phyloP scores from a whole-genome alignment of 805 yeast species.

The Saccharomycopsis oosterbeekiorum region DNA sequence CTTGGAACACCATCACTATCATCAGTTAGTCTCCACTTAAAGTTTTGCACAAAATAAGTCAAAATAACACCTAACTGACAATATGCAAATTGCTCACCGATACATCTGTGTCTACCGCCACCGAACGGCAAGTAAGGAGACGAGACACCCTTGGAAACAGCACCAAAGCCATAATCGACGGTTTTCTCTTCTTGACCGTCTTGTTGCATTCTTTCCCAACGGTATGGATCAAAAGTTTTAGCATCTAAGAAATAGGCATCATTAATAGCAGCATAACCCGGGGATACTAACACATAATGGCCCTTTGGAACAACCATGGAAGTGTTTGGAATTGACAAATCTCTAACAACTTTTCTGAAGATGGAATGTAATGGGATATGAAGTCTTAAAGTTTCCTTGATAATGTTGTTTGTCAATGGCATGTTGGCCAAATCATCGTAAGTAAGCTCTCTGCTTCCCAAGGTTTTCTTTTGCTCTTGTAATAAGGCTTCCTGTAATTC shows the following conservation, averaged over 20 bases:
- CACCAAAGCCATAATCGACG: conserved; percentile 95
- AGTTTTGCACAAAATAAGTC: conserved; percentile 60
- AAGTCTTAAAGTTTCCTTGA: conserved; percentile 89
- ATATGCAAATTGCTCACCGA: conserved; percentile 97
- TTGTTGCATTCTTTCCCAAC: conserved; percentile 57
- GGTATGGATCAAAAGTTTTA: conserved; percentile 63
- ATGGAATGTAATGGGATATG: conserved; percentile 96
- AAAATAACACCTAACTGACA: conserved; percentile 84
- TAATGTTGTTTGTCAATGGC: conserved; percentile 72
- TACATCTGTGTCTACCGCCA: conserved; percentile 99
- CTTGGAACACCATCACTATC: conserved; percentile 46
- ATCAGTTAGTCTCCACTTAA: conserved; percentile 63
- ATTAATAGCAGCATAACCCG: conserved; percentile 79
- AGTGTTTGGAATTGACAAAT: conserved; percentile 72
- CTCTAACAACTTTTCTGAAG: conserved; percentile 79
- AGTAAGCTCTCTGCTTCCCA: conserved; percentile 50
- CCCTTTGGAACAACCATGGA: conserved; percentile 78
- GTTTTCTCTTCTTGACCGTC: conserved; percentile 25
- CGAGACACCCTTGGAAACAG: conserved; percentile 88
- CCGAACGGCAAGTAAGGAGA: conserved; percentile 97
- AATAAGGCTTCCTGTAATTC: conserved; percentile 75
- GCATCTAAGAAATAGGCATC: conserved; percentile 77
- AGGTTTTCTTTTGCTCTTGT: conserved; percentile 59
- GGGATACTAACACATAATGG: conserved; percentile 83
- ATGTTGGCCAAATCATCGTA: conserved; percentile 77